Evolutionary conservation across 2,329 filamentous ascomycete genomes (phyloP).

Genomic region (Orbilia brochopaga): DNA sequence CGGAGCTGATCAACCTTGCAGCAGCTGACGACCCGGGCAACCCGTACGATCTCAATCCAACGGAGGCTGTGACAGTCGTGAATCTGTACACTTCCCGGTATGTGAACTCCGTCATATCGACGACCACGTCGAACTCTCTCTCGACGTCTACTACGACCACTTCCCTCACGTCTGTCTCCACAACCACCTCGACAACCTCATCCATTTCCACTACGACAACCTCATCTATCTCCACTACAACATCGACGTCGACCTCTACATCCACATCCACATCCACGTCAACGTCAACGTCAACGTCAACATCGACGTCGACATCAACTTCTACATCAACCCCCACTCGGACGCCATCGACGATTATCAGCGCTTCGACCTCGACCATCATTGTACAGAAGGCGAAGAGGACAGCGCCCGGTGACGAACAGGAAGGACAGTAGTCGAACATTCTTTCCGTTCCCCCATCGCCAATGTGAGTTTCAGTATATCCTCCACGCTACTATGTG

Average conservation of each 20-base stretch:
- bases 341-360: conserved; percentile 32
- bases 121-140: conserved; percentile 15
- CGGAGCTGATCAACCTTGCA: conserved; percentile 32
- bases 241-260: conserved; percentile 22
- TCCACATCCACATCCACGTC: conserved; percentile 12
- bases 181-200: conserved; percentile 14
- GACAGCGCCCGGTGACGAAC: neutral
- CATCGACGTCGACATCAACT: conserved; percentile 7
- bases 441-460: too few relatives aligned
- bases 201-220: conserved; percentile 25
- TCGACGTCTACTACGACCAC: conserved; percentile 14
- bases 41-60: conserved; percentile 34
- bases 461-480: too few relatives aligned
- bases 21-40: conserved; percentile 35
- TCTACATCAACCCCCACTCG: conserved; percentile 18
- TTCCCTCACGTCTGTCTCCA: conserved; percentile 13
- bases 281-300: conserved; percentile 24
- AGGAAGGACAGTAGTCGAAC: neutral
- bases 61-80: conserved; percentile 21
- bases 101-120: conserved; percentile 23
- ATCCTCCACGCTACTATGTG: too few relatives aligned
- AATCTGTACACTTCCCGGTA: conserved; percentile 29
- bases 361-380: conserved; percentile 30
- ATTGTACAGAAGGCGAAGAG: conserved; percentile 23
- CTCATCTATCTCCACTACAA: conserved; percentile 23